Base-by-base conservation (phyloP, 805 yeast genomes). In the Monosporozyma siamensis region DNA sequence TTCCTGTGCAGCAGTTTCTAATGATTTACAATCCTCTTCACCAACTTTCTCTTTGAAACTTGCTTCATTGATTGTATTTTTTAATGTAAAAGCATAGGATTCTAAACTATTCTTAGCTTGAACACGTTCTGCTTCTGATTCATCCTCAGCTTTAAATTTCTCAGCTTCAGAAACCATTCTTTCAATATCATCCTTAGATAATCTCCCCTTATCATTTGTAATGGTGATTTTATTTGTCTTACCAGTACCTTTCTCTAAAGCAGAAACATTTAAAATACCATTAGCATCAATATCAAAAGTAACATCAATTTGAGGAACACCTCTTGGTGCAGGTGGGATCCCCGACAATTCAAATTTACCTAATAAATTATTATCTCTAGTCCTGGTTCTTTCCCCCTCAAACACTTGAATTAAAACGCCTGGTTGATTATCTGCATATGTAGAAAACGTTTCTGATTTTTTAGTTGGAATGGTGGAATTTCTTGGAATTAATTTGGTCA, bases 261-360 rank as follows among this genome's bases (percentile, higher is more conserved):
- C 97, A 55, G 94, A 82, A 45, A 89, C 97, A 69, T 89, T 89
- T 71, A 89, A 75, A 71, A 89, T 89, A 75, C 97, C 97, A 70
- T 89, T 89, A 53, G 97, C 96, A 69, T 89, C 97, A 61, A 89
- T 74, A 68, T 89, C 97, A 64, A 89, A 89, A 59, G 95, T 89
- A 55, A 89, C 97, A 77, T 89, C 97, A 59, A 89, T 82, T 75
- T 88, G 95, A 63, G 97, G 97, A 53, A 84, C 94, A 78, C 97
- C 97, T 74, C 96, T 87, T 72, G 96, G 96, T 36, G 96, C 96
- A 57, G 96, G 96, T 61, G 97, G 97, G 53, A 89, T 89, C 67
- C 96, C 96, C 53, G 92, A 70, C 61, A 89, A 80, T 72, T 89
- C 97, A 71, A 89, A 89, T 74, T 89, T 89, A 76, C 97, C 97